phyloP scores from a whole-genome alignment of 768 basidiomycete species.

The Leccinum imitatum region DNA sequence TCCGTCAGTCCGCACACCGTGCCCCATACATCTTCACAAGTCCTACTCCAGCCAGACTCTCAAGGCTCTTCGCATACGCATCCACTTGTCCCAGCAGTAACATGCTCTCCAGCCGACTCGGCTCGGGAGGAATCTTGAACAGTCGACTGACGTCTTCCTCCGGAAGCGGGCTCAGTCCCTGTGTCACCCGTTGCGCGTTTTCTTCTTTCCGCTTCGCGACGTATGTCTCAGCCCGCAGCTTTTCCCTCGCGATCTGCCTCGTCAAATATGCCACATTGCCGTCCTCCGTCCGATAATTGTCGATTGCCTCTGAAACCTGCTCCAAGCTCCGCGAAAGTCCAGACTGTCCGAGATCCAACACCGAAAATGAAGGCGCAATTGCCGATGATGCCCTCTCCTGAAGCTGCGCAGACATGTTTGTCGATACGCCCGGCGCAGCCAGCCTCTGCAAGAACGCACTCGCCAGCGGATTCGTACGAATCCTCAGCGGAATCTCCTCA shows the following conservation, averaged over 20 bases:
- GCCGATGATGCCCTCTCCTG: constrained; percentile 40
- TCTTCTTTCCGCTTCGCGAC: constrained; percentile 88
- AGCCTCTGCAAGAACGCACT: constrained; percentile 75
- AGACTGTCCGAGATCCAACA: constrained; percentile 67
- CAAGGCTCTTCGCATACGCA: constrained; percentile 77
- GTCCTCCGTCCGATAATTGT: constrained; percentile 86
- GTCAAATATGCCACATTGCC: constrained; percentile 87
- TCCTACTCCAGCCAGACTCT: constrained; percentile 53
- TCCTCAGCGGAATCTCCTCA: constrained; percentile 80
- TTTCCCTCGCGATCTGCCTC: constrained; percentile 88
- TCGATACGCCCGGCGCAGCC: constrained; percentile 41
- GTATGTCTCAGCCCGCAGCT: constrained; percentile 72
- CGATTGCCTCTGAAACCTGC: constrained; percentile 81
- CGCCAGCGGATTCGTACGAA: constrained; percentile 79
- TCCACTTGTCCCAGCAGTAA: constrained; percentile 86
- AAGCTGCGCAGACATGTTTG: constrained; percentile 38
- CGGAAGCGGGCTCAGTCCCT: constrained; percentile 83
- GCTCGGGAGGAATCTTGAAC: constrained; percentile 88
- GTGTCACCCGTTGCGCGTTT: constrained; percentile 71
- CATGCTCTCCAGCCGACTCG: constrained; percentile 85
- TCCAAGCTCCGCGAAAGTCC: constrained; percentile 77
- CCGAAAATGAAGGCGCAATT: constrained; percentile 61
- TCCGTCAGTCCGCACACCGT: constrained; percentile 31
- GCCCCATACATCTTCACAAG: constrained; percentile 88
- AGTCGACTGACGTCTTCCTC: constrained; percentile 82